Conservation (phyloP, 2,329 filamentous ascomycete genomes). For the Penicillium sp. region DNA sequence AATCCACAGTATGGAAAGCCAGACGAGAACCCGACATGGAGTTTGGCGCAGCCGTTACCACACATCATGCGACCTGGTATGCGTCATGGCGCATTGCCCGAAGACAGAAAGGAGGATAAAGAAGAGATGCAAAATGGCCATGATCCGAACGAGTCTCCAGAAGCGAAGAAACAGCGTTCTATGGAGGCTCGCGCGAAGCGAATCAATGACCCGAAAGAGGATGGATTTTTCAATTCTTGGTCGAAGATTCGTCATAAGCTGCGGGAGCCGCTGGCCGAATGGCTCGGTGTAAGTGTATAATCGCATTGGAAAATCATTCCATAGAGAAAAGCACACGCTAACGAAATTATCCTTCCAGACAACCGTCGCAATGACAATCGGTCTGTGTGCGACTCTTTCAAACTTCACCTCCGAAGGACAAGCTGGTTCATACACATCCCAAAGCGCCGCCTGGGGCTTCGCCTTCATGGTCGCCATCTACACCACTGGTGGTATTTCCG, state of each 20-base stretch:
- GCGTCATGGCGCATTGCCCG: slow-evolving; percentile 24
- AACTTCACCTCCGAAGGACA: slow-evolving; percentile 22
- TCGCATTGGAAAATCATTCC: too few species aligned
- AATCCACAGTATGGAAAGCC: slow-evolving; percentile 53
- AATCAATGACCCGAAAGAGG: neutral
- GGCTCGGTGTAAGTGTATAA: slow-evolving; percentile 23
- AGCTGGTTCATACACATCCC: slow-evolving; percentile 24
- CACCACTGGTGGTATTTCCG: slow-evolving; percentile 48
- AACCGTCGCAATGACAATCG: slow-evolving; percentile 31
- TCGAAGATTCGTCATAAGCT: slow-evolving; percentile 25
- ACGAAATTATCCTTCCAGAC: slow-evolving; percentile 12
- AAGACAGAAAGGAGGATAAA: slow-evolving; percentile 14
- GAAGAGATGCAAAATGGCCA: neutral
- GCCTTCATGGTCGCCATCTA: slow-evolving; percentile 45
- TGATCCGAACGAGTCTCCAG: neutral
- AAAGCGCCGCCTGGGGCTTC: slow-evolving; percentile 30
- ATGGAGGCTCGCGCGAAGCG: neutral
- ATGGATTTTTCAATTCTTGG: slow-evolving; percentile 31
- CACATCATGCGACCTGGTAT: slow-evolving; percentile 52
- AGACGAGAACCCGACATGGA: slow-evolving; percentile 48
- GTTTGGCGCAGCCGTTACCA: slow-evolving; percentile 51
- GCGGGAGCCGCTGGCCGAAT: slow-evolving; percentile 33
- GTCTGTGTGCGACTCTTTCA: slow-evolving; percentile 28
- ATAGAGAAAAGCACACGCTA: neutral
- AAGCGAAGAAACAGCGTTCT: neutral